Base-by-base conservation (phyloP, 805 yeast genomes). In the Tetrapisispora phaffii region DNA sequence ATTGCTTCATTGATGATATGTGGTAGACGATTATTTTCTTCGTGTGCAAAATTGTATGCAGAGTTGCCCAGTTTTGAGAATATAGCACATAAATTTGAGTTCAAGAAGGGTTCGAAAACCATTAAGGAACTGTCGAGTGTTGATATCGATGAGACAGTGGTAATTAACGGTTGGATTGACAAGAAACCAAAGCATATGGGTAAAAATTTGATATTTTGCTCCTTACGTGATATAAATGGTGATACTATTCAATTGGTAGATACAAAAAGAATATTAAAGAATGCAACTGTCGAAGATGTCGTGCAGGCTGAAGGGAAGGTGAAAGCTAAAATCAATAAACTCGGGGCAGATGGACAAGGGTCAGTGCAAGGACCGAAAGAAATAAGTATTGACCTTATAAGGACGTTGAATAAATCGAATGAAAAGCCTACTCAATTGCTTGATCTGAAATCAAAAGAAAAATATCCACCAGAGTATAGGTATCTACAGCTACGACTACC, bases 81-180 rank as follows among this genome's bases (percentile, higher is more conserved):
- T 10, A 45, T 57, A 3, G 41, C 40, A 23, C 24, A 50, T 10
- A 54, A 47, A 46, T 58, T 58, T 33, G 39, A 41, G 24, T 50
- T 57, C 15, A 31, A 42, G 19, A 42, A 50, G 13, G 37, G 44
- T 17, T 43, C 57, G 3, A 32, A 31, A 10, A 44, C 54, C 16
- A 22, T 44, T 2, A 26, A 45, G 20, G 42, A 45, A 15, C 12
- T 52, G 7, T 41, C 47, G 5, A 41, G 21, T 6, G 23, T 39
- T 8, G 23, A 44, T 7, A 34, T 36, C 4, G 47, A 47, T 17
- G 47, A 47, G 3, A 52, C 61, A 13, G 74, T 82, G 2, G 69
- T 73, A 0, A 51, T 90, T 7, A 77, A 85, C 50, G 97, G 98
- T 0, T 93, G 96, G 87, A 74, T 90, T 16, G 79, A 86, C 55